Evolutionary conservation across 2,329 filamentous ascomycete species (phyloP), one percentile per base, ranked within the genome.

Genomic region (Lizonia empirigonia): DNA sequence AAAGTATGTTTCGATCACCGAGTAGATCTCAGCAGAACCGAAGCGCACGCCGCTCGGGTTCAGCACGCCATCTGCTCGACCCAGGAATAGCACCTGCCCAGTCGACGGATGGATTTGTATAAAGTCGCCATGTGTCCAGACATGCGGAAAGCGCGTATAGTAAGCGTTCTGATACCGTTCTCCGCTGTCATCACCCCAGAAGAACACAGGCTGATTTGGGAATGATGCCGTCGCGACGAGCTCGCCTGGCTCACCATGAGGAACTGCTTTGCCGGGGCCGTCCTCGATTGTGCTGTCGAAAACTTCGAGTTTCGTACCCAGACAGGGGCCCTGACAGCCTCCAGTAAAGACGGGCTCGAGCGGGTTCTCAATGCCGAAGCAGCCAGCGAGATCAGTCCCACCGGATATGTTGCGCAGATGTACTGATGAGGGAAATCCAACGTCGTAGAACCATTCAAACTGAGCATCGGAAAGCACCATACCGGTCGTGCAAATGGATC

Each of bases 101-200:
- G 89, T 92, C 4, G 74, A 58, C 0, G 89, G 88, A 64, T 93
- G 85, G 12, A 89, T 76, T 27, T 82, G 80, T 63, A 90, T 85
- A 68, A 92, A 93, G 65, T 94, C 90, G 18, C 90, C 90, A 57
- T 94, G 90, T 0, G 88, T 88, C 90, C 90, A 94, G 1, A 89
- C 88, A 47, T 84, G 67, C 10, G 77, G 76, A 46, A 77, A 80
- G 6, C 77, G 73, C 24, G 63, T 72, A 53, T 77, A 80, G 42
- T 80, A 80, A 0, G 76, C 75, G 22, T 73, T 72, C 23, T 75
- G 76, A 39, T 80, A 80, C 44, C 73, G 74, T 33, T 74, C 64
- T 0, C 73, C 75, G 1, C 55, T 44, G n/a, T 66, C 58, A 34
- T 78, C 75, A 39, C 73, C 76, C 74, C 76, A 80, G 64, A 80